Base-by-base conservation (phyloP, 352 stramenopile species). In the Pythium rhizo-oryzae region DNA sequence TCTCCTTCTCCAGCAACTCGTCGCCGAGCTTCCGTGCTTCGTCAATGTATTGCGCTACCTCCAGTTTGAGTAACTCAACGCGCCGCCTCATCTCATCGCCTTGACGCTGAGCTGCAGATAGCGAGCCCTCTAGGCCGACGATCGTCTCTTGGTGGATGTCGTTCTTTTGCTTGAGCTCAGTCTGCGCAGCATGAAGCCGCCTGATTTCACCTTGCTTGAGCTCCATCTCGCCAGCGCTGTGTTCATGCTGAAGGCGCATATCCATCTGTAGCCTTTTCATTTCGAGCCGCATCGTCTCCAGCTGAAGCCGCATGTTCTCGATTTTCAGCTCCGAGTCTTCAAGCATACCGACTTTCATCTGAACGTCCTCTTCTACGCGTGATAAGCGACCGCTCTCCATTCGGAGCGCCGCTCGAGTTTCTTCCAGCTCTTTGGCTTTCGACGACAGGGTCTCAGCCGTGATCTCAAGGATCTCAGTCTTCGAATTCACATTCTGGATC, bases 211-310 rank as follows among this genome's bases (percentile, higher is more conserved):
- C 84, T 51, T 89, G 82, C 65, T 92, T 92, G 35, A 92, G 61
- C 61, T 85, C 84, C 62, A 91, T 89, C 51, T 92, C 84, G 19
- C 77, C 71, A 21, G 87, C 79, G 0, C 70, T 77, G 47, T 90
- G 84, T 61, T 91, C 82, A 16, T 88, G 62, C 69, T 92, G 82
- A 19, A 92, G 70, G 55, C 85, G 86, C 77, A 90, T 87, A 28
- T 91, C 84, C 79, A 91, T 87, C 46, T 89, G 82, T 62, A 91
- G 77, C 16, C 82, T 79, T 71, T 90, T 89, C 66, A 90, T 82
- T 65, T 92, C 84, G 19, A 89, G 64, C 0, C 81, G 70, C 57
- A 90, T 57, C 23, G 67, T 85, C 46, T 92, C 80, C 59, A 83
- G 75, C 35, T 85, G 80, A 19, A 90, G 63, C 0, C 76, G 70